phyloP scores from a whole-genome alignment of 306 rosid genomes.

The Quercus rubra region DNA sequence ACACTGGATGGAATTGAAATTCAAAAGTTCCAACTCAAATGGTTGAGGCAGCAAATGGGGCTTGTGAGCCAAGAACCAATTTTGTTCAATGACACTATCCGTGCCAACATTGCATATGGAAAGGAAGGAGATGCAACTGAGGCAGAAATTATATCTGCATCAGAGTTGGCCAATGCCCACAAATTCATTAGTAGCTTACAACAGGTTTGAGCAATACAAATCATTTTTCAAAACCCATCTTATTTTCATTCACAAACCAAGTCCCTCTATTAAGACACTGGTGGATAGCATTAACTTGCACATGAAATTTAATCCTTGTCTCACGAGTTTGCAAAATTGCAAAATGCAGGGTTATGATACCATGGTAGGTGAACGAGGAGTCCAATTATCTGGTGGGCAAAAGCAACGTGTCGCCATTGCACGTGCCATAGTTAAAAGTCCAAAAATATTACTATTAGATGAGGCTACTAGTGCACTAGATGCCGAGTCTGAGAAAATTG shows the following conservation, averaged over 20 bases:
- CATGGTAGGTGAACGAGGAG: constrained; percentile 54
- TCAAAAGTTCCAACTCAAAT: constrained; percentile 46
- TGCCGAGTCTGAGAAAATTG: constrained; percentile 71
- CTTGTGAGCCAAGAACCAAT: constrained; percentile 70
- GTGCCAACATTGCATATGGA: constrained; percentile 64
- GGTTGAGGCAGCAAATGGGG: constrained; percentile 70
- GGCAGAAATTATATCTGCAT: constrained; percentile 58
- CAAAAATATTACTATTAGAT: constrained; percentile 57
- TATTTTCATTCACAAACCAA: neutral
- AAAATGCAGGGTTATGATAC: constrained; percentile 57
- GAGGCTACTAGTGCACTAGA: constrained; percentile 83
- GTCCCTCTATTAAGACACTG: neutral
- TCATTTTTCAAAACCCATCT: neutral
- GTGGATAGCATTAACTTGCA: neutral
- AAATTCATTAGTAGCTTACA: constrained; percentile 66
- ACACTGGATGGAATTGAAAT: constrained; percentile 53
- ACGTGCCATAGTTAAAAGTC: constrained; percentile 57
- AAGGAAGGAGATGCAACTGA: constrained; percentile 59
- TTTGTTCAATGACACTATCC: constrained; percentile 52
- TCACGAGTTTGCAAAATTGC: neutral
- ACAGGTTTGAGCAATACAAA: constrained; percentile 26
- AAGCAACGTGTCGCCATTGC: constrained; percentile 73
- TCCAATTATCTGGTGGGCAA: constrained; percentile 61
- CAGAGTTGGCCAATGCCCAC: constrained; percentile 63
- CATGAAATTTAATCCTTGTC: neutral